Conservation (phyloP, 768 basidiomycete genomes). For the Phlebiopsis gigantea region DNA sequence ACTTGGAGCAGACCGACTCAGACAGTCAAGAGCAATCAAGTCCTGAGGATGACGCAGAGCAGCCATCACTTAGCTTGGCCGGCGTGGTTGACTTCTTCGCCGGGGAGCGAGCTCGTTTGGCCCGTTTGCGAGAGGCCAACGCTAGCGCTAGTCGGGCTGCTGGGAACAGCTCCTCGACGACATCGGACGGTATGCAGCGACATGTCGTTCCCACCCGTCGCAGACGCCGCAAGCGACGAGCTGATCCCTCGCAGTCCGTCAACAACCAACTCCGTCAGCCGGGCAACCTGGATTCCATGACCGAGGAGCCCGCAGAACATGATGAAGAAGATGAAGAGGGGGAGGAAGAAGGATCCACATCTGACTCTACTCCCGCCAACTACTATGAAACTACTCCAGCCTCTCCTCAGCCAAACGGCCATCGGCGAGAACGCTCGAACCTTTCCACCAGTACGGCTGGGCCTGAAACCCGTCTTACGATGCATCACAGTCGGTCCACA, state of each 20-base stretch:
- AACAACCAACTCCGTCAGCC: slow-evolving; percentile 11
- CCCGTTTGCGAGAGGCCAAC: slow-evolving; percentile 12
- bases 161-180: slow-evolving; percentile 24
- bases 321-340: slow-evolving; percentile 14
- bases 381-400: slow-evolving; percentile 26
- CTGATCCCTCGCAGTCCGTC: slow-evolving; percentile 15
- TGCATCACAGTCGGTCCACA: slow-evolving; percentile 43
- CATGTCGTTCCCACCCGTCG: slow-evolving; percentile 36
- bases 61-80: slow-evolving; percentile 72
- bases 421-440: slow-evolving; percentile 13
- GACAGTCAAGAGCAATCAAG: slow-evolving; percentile 21
- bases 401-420: slow-evolving; percentile 20
- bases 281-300: slow-evolving; percentile 11
- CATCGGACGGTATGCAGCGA: slow-evolving; percentile 33
- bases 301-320: slow-evolving; percentile 15
- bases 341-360: slow-evolving; percentile 21
- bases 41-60: slow-evolving; percentile 29
- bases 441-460: background rate
- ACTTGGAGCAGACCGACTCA: slow-evolving; percentile 37
- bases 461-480: slow-evolving; percentile 19
- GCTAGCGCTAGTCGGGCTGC: slow-evolving; percentile 10
- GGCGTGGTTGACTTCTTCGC: slow-evolving; percentile 67
- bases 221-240: slow-evolving; percentile 27
- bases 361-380: slow-evolving; percentile 25
- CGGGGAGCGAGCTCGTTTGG: slow-evolving; percentile 31